Evolutionary conservation across 2,329 filamentous ascomycete genomes (phyloP).

Genomic region (Calonectria montana): DNA sequence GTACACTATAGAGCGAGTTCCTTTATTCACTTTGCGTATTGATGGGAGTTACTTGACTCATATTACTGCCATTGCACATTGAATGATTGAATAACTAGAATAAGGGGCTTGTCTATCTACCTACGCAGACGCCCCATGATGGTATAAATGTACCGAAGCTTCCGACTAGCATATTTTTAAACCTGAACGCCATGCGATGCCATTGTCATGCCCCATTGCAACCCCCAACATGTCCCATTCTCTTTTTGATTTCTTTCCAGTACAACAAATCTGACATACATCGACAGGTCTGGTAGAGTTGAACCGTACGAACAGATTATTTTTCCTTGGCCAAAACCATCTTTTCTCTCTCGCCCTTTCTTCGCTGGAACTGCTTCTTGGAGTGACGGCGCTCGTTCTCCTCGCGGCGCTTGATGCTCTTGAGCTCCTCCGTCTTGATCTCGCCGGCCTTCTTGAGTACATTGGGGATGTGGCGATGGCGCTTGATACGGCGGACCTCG

Average conservation of each 20-base stretch:
- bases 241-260: slow-evolving; percentile 2
- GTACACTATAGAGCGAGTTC: too few relatives aligned
- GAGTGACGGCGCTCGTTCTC: slow-evolving; percentile 95
- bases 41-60: too few relatives aligned
- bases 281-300: neutral
- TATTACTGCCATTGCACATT: neutral
- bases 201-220: slow-evolving; percentile 34
- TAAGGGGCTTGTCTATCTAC: neutral
- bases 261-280: neutral
- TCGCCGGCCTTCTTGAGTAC: slow-evolving; percentile 95
- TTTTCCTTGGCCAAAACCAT: slow-evolving; percentile 80
- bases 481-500: slow-evolving; percentile 88
- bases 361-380: slow-evolving; percentile 81
- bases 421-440: slow-evolving; percentile 92
- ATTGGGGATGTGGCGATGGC: slow-evolving; percentile 92
- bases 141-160: slow-evolving; percentile 35
- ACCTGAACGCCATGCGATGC: slow-evolving; percentile 51
- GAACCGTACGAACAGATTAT: slow-evolving; percentile 41
- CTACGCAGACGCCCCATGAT: slow-evolving; percentile 1
- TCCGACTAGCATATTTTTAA: slow-evolving; percentile 32
- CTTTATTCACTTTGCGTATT: too few relatives aligned
- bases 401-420: slow-evolving; percentile 87
- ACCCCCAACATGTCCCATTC: slow-evolving; percentile 26
- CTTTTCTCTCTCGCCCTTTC: slow-evolving; percentile 89
- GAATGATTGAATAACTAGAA: neutral